Evolutionary conservation across 2,329 filamentous ascomycete genomes (phyloP).

Genomic region (Cladosporium colombiae): DNA sequence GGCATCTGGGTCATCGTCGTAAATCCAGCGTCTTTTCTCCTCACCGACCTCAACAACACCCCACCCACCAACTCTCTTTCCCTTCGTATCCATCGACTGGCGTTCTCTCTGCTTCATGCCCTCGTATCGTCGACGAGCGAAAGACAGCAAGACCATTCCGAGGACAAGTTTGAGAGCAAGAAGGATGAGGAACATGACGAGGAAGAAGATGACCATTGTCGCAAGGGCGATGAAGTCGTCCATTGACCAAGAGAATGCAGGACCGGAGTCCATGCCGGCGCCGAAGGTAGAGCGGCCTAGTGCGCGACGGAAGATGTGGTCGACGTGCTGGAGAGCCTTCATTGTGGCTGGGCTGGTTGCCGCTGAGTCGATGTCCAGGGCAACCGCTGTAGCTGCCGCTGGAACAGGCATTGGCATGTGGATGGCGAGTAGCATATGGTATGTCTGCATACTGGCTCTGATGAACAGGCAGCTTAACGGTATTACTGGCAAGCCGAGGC

Average conservation of each 20-base stretch:
- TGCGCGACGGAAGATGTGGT: constrained; percentile 73
- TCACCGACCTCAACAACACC: constrained; percentile 87
- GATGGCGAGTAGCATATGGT: constrained; percentile 94
- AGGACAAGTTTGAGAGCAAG: constrained; percentile 75
- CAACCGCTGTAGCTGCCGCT: constrained; percentile 65
- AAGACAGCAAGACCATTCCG: constrained; percentile 82
- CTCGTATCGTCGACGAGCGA: constrained; percentile 75
- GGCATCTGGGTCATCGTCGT: constrained; percentile 77
- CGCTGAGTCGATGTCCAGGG: constrained; percentile 53
- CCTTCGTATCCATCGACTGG: constrained; percentile 59
- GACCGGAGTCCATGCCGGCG: constrained; percentile 39
- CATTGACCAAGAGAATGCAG: constrained; percentile 55
- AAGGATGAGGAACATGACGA: constrained; percentile 80
- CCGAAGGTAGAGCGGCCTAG: constrained; percentile 73
- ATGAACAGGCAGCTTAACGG: constrained; percentile 95
- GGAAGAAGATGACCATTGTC: constrained; percentile 84
- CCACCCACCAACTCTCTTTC: constrained; percentile 76
- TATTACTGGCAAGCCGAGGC: constrained; percentile 86
- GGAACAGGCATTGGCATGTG: constrained; percentile 75
- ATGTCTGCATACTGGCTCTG: constrained; percentile 89
- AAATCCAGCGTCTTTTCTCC: constrained; percentile 81
- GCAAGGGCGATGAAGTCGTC: constrained; percentile 73
- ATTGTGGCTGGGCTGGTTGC: constrained; percentile 68
- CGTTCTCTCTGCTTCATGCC: constrained; percentile 73
- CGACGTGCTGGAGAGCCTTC: constrained; percentile 76